Evolutionary conservation across 192 early-diverging fungal species (phyloP).

Genomic region (Helicostylum pulchrum): DNA sequence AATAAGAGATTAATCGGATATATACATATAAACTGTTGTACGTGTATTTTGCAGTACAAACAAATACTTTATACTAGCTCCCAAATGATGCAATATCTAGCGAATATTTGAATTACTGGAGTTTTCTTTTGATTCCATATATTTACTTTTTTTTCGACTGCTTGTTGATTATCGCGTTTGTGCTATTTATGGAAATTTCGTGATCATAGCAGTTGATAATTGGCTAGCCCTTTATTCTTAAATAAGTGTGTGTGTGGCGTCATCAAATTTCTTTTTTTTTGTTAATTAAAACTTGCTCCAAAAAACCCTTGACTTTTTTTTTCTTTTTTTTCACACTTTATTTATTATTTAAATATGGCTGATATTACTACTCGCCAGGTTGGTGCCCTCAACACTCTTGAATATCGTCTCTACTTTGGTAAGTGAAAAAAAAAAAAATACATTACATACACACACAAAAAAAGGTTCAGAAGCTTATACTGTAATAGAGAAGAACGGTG

Average conservation of each 20-base stretch:
- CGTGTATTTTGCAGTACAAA: too few relatives aligned
- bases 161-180: conserved; percentile 9
- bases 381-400: conserved; percentile 84
- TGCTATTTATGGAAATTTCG: conserved; percentile 3
- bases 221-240: not conserved
- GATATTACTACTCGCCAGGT: conserved; percentile 79
- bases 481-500: conserved; percentile 73
- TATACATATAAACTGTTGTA: too few relatives aligned
- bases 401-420: conserved; percentile 90
- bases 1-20: too few relatives aligned
- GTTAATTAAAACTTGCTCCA: not conserved
- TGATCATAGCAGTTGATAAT: not conserved
- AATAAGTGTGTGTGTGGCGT: not conserved
- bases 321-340: conserved; percentile 12
- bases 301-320: not conserved
- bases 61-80: too few relatives aligned
- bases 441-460: not conserved
- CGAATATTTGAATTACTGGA: too few relatives aligned
- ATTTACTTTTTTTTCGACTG: too few relatives aligned
- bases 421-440: conserved; percentile 11
- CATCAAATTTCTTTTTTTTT: conserved; percentile 4
- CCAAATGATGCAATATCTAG: too few relatives aligned
- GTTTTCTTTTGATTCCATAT: too few relatives aligned
- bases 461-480: not conserved
- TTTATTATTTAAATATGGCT: conserved; percentile 40